phyloP scores from a whole-genome alignment of 805 yeast species.

The Metschnikowia corniflorae region DNA sequence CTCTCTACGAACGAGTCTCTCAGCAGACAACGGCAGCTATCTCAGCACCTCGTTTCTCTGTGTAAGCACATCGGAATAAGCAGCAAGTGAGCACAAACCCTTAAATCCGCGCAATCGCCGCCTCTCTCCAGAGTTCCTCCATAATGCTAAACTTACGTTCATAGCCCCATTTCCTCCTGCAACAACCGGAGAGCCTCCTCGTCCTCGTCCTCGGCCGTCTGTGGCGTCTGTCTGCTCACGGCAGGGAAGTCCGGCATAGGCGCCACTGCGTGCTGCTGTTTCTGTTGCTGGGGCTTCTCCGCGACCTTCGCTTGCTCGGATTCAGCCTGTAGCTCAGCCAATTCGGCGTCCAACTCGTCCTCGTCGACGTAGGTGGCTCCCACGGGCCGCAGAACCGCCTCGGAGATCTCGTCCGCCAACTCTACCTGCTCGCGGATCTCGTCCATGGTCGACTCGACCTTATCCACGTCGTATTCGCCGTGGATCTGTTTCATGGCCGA shows the following conservation, averaged over 20 bases:
- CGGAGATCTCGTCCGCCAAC: slow-evolving; percentile 89
- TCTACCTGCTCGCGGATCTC: slow-evolving; percentile 96
- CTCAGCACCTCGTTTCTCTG: no score
- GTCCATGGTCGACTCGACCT: slow-evolving; percentile 97
- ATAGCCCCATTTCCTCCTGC: slow-evolving; percentile 85
- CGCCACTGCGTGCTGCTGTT: slow-evolving; percentile 14
- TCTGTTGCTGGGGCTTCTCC: slow-evolving; percentile 11
- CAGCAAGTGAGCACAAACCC: no score
- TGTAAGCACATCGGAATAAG: no score
- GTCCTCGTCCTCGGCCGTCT: slow-evolving; percentile 58
- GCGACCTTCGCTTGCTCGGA: slow-evolving; percentile 48
- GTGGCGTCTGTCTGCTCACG: slow-evolving; percentile 41
- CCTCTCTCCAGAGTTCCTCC: no score
- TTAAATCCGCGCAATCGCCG: no score
- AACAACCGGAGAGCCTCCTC: slow-evolving; percentile 76
- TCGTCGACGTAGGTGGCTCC: slow-evolving; percentile 80
- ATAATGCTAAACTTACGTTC: no score
- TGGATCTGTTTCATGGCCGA: slow-evolving; percentile 95
- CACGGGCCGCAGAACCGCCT: slow-evolving; percentile 92
- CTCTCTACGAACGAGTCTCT: no score
- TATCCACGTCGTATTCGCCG: slow-evolving; percentile 91
- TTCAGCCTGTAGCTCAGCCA: slow-evolving; percentile 84
- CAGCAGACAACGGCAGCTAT: no score
- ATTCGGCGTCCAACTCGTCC: slow-evolving; percentile 92
- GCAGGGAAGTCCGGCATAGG: slow-evolving; percentile 45